Conservation (phyloP, 1,139 yeast species). For the Yamadazyma buinensis region DNA sequence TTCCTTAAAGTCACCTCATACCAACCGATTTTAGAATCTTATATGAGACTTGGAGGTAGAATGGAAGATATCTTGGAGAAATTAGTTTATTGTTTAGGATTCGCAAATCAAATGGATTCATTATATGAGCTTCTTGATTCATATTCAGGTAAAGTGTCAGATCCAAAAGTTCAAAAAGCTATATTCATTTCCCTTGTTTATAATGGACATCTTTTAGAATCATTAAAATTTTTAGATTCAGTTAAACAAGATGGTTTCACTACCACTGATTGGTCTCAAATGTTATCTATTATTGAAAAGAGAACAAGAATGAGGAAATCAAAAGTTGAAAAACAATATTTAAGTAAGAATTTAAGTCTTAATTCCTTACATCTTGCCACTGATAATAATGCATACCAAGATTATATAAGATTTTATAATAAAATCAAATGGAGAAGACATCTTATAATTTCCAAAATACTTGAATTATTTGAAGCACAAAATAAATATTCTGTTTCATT, state of each 20-base stretch:
- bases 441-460: slow-evolving; percentile 27
- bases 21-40: slow-evolving; percentile 7
- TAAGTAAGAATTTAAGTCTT: slow-evolving; percentile 9
- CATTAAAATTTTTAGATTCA: background rate
- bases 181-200: slow-evolving; percentile 30
- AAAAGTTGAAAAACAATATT: slow-evolving; percentile 18
- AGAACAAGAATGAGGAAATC: background rate
- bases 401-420: slow-evolving; percentile 26
- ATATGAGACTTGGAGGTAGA: slow-evolving; percentile 5
- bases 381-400: slow-evolving; percentile 23
- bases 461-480: slow-evolving; percentile 28
- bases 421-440: slow-evolving; percentile 25
- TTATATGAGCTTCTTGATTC: no score
- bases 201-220: slow-evolving; percentile 26
- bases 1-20: background rate
- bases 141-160: no score
- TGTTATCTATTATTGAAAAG: slow-evolving; percentile 18
- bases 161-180: slow-evolving; percentile 30
- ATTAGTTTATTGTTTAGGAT: slow-evolving; percentile 33
- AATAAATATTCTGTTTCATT: slow-evolving; percentile 23
- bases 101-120: no score
- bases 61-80: slow-evolving; percentile 16
- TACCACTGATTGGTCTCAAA: slow-evolving; percentile 15
- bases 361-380: slow-evolving; percentile 7
- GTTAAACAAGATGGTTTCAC: background rate